Base-by-base conservation (phyloP, 192 early-diverging fungal genomes). In the Powellomyces hirtus region DNA sequence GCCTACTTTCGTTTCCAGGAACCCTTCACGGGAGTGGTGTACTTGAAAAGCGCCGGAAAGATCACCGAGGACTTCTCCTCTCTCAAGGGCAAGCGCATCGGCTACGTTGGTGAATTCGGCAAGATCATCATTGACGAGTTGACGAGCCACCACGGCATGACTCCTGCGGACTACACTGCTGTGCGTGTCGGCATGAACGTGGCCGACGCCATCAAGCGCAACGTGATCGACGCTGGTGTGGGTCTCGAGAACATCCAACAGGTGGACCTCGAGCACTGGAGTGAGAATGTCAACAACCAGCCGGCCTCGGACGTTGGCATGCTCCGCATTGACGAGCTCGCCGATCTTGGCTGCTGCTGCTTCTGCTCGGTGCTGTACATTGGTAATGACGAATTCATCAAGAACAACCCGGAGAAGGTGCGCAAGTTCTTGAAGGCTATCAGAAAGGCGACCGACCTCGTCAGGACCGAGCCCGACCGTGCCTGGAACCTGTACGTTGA, bases 141-240 rank as follows among this genome's bases (percentile, higher is more conserved):
- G 5, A 50, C 62, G 27, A 50, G 44, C 42, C 49, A 51, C 49
- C 62, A 64, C 70, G 86, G 85, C 34, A 86, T 88, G 82, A 75
- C 74, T 7, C 59, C 67, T 20, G 36, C 31, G 11, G 68, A 70
- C 33, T 70, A 70, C 60, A 70, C 69, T 11, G 84, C 86, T 40
- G 82, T 89, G 6, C 82, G 87, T 35, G 87, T 88, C 1, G 87
- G 87, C 10, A 89, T 89, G 87, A 86, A 86, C 60, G 86, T 88
- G 1, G 80, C 85, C 11, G 75, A 77, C 16, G 81, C 85, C 16
- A 83, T 88, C 67, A 85, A 78, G 44, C 63, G 75, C 31, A 79
- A 81, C 14, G 73, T 77, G 1, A 87, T 88, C 59, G 78, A 88
- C 74, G 86, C 85, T 14, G 86, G 86, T 30, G 84, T 88, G 38